phyloP scores from a whole-genome alignment of 306 rosid species.

The Dicorynia guianensis region DNA sequence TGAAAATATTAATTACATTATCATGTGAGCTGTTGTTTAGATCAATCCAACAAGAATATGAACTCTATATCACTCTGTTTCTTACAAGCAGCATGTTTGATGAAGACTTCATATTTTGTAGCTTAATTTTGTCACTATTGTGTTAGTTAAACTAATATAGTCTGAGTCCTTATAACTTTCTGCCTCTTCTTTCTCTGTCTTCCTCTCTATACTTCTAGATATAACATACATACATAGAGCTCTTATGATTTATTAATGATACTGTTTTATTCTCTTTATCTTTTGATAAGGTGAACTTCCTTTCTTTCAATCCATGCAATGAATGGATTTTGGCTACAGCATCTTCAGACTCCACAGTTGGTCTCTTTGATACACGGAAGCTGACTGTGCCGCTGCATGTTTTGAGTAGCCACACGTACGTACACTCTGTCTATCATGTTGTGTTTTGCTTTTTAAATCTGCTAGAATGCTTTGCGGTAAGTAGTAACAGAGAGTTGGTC shows the following conservation, averaged over 20 bases:
- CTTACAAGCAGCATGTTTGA: background rate
- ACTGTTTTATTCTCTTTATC: slow-evolving; percentile 19
- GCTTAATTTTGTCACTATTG: background rate
- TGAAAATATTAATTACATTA: background rate
- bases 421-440: slow-evolving; percentile 6
- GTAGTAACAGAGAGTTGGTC: background rate
- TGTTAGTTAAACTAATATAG: background rate
- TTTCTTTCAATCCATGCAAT: slow-evolving; percentile 81
- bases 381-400: slow-evolving; percentile 70
- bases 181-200: background rate
- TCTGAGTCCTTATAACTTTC: background rate
- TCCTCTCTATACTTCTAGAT: background rate
- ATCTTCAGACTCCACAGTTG: slow-evolving; percentile 85
- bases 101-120: slow-evolving; percentile 15
- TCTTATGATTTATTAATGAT: slow-evolving; percentile 8
- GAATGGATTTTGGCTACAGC: slow-evolving; percentile 96
- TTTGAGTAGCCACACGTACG: slow-evolving; percentile 84
- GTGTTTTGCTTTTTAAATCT: background rate
- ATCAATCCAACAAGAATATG: background rate
- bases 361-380: slow-evolving; percentile 84
- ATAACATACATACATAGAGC: too few relatives aligned
- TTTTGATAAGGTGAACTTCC: slow-evolving; percentile 76
- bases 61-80: background rate
- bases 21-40: background rate
- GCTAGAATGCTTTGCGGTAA: background rate